These are phyloP conservation scores for Leucogyrophana mollusca DNA, from an alignment of 768 basidiomycete genomes.

Conservation along the genomic window DNA sequence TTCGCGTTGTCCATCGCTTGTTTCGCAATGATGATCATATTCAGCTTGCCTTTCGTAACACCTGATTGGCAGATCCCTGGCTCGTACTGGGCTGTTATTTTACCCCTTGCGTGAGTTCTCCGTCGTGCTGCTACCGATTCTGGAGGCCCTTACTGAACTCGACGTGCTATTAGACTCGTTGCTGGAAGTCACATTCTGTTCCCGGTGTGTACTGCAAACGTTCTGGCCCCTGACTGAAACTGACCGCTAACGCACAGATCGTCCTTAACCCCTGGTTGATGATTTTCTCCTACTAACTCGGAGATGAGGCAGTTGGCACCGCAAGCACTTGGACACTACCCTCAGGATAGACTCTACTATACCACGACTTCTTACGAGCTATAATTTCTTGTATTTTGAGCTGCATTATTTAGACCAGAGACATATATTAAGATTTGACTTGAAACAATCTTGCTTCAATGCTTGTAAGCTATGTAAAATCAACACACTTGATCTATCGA, in stretches of 20 bases:
- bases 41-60: conserved; percentile 55
- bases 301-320: too few species aligned
- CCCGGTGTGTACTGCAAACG: conserved; percentile 52
- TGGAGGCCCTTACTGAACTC: not conserved
- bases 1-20: conserved; percentile 52
- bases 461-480: too few species aligned
- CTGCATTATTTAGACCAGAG: too few species aligned
- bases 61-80: conserved; percentile 62
- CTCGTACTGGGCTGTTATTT: conserved; percentile 68
- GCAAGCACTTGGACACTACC: too few species aligned
- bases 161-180: conserved; percentile 44
- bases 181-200: conserved; percentile 67
- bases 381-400: too few species aligned
- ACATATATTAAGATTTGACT: too few species aligned
- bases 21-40: conserved; percentile 55
- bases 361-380: too few species aligned
- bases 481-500: too few species aligned
- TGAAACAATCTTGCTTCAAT: too few species aligned
- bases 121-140: not conserved
- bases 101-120: conserved; percentile 66
- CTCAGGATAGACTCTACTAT: too few species aligned
- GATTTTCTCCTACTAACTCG: conserved; percentile 77
- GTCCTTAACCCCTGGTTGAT: conserved; percentile 88
- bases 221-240: conserved; percentile 22
- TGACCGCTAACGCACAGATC: conserved; percentile 47